These are phyloP conservation scores for Trichoderma pleuroti DNA, from an alignment of 2,329 filamentous ascomycete genomes.

Conservation along the genomic window DNA sequence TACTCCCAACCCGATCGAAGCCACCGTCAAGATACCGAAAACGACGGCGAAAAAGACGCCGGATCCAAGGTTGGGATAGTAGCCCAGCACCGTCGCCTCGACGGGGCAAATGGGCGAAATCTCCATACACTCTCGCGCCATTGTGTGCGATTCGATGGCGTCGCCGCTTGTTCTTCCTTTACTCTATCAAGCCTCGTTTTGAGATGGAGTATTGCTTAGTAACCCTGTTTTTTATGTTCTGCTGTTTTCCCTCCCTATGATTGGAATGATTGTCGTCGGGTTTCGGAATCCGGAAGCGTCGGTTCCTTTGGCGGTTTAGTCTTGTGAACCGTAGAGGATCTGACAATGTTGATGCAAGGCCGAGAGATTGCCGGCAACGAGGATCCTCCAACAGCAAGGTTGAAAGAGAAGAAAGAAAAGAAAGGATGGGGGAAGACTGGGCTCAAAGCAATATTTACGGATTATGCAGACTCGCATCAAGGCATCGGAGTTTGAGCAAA, in stretches of 20 bases:
- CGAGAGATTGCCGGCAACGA: neutral
- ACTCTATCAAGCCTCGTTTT: neutral
- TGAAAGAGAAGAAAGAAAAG: neutral
- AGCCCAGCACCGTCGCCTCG: constrained; percentile 50
- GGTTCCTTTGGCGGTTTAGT: neutral
- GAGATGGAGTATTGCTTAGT: neutral
- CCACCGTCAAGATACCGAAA: constrained; percentile 45
- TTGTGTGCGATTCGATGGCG: neutral
- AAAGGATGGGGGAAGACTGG: neutral
- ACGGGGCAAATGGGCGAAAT: constrained; percentile 49
- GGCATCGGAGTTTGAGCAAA: constrained; percentile 7
- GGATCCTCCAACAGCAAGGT: neutral
- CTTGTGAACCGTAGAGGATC: neutral
- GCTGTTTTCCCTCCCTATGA: neutral
- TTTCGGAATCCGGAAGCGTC: constrained; percentile 12
- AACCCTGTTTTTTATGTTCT: neutral
- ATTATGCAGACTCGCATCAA: neutral
- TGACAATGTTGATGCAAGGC: neutral
- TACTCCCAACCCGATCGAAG: constrained; percentile 42
- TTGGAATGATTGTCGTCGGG: neutral
- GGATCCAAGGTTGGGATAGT: constrained; percentile 54
- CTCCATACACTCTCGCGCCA: constrained; percentile 26
- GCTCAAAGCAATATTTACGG: neutral
- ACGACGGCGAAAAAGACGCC: constrained; percentile 52
- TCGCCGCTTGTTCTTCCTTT: neutral